Evolutionary conservation across 2,329 filamentous ascomycete genomes (phyloP), one percentile per base, ranked within the genome.

Genomic region (Sphaerostilbella broomeana): DNA sequence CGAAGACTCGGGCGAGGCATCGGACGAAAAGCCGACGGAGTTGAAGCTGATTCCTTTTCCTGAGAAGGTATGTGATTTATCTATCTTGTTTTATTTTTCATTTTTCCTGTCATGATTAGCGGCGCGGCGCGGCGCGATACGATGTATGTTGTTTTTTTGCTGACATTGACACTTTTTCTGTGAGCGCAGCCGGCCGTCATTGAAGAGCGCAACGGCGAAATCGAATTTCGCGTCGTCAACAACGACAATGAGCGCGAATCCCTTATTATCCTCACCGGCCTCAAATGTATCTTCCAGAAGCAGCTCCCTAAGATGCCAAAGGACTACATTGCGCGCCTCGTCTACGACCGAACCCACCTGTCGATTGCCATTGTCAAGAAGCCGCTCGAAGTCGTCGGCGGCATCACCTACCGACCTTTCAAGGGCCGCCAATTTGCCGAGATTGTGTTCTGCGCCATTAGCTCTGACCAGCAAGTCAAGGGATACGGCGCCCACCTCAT

Each of bases 231-330:
- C 33, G 92, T 97, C 6, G 92, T 98, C 54, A 97, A 97, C 71
- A 98, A 98, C 58, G 92, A 98, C 57, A 84, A 85, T 53, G 74
- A 81, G 25, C 77, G 84, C 48, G 87, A 95, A 55, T 94, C 86
- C 57, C 81, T 89, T 50, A 94, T 97, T 56, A 94, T 98, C 52
- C 72, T 98, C 43, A 95, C 90, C 0, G 92, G 92, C 11, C 71
- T 98, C 40, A 98, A 97, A 60, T 95, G 89, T 58, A 94, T 98
- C 49, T 97, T 98, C 55, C 92, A 98, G 60, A 97, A 97, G 54
- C 92, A 98, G 58, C 72, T 98, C 5, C 92, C 92, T 0, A 97
- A 97, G 64, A 98, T 98, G 92, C 92, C 92, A 11, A 95, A 97
- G 63, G 92, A 97, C 58, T 98, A 98, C 61, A 97, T 98, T 52